Conservation (phyloP, 2,329 filamentous ascomycete genomes). For the Penicillium sp. region DNA sequence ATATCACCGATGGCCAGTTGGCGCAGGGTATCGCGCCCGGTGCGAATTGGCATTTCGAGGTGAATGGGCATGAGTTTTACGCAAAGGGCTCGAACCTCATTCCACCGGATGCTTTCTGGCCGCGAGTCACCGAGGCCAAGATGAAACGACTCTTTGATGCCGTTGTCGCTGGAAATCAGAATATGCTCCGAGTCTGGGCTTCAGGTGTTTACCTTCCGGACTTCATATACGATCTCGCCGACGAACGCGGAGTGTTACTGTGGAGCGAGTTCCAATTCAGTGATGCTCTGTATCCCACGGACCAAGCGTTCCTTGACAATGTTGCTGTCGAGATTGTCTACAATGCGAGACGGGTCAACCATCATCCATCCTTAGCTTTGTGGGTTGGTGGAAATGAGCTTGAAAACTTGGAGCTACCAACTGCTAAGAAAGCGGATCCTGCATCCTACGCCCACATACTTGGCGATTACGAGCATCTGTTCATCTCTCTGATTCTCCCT, state of each 20-base stretch:
- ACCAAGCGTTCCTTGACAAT: conserved; percentile 56
- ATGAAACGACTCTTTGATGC: conserved; percentile 57
- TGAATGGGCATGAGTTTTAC: conserved; percentile 65
- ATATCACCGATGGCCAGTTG: conserved; percentile 56
- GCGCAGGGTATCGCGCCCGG: conserved; percentile 56
- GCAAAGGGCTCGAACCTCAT: conserved; percentile 66
- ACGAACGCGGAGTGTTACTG: conserved; percentile 60
- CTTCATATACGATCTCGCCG: conserved; percentile 63
- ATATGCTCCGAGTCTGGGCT: conserved; percentile 65
- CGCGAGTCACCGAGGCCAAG: conserved; percentile 54
- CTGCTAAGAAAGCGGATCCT: conserved; percentile 47
- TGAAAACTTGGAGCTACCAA: conserved; percentile 54
- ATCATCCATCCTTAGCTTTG: conserved; percentile 57
- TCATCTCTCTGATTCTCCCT: conserved; percentile 56
- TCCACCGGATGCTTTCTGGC: conserved; percentile 63
- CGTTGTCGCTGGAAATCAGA: conserved; percentile 59
- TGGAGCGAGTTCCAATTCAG: conserved; percentile 66
- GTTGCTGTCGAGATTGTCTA: conserved; percentile 58
- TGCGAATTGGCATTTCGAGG: conserved; percentile 64
- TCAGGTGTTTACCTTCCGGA: conserved; percentile 61
- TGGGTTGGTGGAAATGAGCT: conserved; percentile 62
- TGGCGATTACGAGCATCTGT: conserved; percentile 59
- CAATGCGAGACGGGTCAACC: conserved; percentile 61
- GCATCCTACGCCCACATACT: conserved; percentile 46
- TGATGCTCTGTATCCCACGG: conserved; percentile 59